These are phyloP conservation scores for Cardamine resedifolia DNA, from an alignment of 345 rosid species.

Conservation along the genomic window DNA sequence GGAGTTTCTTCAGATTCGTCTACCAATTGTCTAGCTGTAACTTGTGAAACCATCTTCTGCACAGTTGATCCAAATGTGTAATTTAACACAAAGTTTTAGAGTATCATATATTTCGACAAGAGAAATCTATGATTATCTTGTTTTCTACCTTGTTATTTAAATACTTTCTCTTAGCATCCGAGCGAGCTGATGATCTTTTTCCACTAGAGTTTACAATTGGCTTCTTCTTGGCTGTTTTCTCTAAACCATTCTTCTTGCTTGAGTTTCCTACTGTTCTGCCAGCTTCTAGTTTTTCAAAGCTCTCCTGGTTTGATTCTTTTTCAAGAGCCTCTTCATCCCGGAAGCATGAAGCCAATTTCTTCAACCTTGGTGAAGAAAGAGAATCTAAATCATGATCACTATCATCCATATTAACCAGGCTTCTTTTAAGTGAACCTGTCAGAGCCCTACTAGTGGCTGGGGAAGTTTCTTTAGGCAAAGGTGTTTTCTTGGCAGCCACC, in stretches of 20 bases:
- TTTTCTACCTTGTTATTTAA: constrained; percentile 44
- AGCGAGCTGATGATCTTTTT: constrained; percentile 28
- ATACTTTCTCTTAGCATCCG: constrained; percentile 24
- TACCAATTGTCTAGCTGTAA: too few species aligned
- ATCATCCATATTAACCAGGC: constrained; percentile 38
- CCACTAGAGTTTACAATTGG: constrained; percentile 24
- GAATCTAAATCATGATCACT: constrained; percentile 43
- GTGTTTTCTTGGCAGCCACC: constrained; percentile 38
- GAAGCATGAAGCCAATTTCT: constrained; percentile 28
- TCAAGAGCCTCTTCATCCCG: constrained; percentile 34
- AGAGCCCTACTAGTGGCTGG: constrained; percentile 29
- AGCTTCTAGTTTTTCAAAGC: constrained; percentile 26
- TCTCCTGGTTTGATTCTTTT: constrained; percentile 38
- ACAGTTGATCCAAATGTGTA: constrained; percentile 23
- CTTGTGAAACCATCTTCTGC: constrained; percentile 44
- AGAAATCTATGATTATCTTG: constrained; percentile 14
- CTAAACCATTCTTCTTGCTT: constrained; percentile 37
- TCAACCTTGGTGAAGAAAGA: constrained; percentile 30
- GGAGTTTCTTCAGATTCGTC: constrained; percentile 42
- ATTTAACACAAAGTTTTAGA: constrained; percentile 16
- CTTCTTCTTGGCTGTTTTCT: constrained; percentile 29
- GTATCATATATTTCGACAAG: constrained; percentile 7
- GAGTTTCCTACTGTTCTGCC: constrained; percentile 32
- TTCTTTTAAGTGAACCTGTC: constrained; percentile 39
- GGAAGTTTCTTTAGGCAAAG: constrained; percentile 26